Base-by-base conservation (phyloP, 306 rosid species). In the Dalbergia cultrata region DNA sequence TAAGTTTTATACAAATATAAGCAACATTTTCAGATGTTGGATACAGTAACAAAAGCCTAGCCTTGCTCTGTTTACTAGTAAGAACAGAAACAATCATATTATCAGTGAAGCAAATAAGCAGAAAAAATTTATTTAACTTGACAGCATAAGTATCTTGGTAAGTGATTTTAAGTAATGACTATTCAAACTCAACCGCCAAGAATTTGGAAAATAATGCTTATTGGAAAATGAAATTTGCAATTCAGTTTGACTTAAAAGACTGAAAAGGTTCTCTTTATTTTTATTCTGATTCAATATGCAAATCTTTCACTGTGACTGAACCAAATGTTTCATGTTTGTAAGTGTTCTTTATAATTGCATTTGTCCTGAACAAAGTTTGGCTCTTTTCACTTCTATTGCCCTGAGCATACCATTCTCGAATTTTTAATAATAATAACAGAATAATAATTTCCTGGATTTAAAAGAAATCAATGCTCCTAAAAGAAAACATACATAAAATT, bases 381-480 rank as follows among this genome's bases (percentile, higher is more conserved):
- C 19, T 33, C 17, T 76, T 7, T 39, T 3, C 49, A 49, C 39
- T 19, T 44, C 37, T 19, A 6, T 47, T 43, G 26, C 47, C 59
- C 54, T 41, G 63, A 54, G 70, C 18, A 62, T 44, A 12, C n/a
- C 34, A 19, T 63, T 54, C 31, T 74, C 39, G 18, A 18, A 14
- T 52, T 52, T 13, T 17, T 54, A 63, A 69, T 1, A 73, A 22
- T 16, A 54, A 35, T 11, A 67, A 49, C 63, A 75, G 47, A 33
- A 56, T 26, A 77, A 43, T 13, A 35, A 22, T 72, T 63, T 56
- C 67, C 43, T 16, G 69, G 56, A 49, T 57, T 63, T 58, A 58
- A 76, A 66, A 18, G 17, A 75, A 72, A 67, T 75, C 44, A 74
- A 52, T 8, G 14, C 64, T 63, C 57, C n/a, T 53, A 57, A 79